Base-by-base conservation (phyloP, 2,329 filamentous ascomycete species). In the Aspergillus sp. region DNA sequence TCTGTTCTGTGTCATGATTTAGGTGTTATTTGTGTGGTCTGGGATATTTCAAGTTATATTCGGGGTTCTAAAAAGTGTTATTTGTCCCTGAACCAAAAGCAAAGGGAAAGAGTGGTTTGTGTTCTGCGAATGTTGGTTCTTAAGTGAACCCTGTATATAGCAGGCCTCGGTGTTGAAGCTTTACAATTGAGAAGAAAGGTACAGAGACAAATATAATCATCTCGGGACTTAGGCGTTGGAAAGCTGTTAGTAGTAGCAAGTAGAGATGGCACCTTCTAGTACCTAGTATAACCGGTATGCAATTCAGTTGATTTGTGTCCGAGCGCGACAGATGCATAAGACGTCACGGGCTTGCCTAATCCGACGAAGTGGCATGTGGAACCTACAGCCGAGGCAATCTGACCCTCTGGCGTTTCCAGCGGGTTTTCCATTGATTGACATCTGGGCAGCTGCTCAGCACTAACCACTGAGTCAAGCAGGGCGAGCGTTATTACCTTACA, bases 71-170 rank as follows among this genome's bases (percentile, higher is more conserved):
- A 70, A 35, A 72, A 70, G 68, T 69, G 58, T 63, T 66, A 55
- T 57, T 64, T 66, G 57, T 62, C 64, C 61, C 61, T 58, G 58
- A 57, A 59, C 57, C 56, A 62, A 62, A 67, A 63, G 54, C 53
- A 55, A 62, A 58, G 62, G 64, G 61, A 63, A 51, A 59, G 60
- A 64, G 52, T 55, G 66, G 64, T 51, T 66, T 65, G 68, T 73
- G 70, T 72, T 70, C 43, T 61, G 62, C 65, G 62, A 66, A 62
- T 44, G 44, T 62, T 53, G 58, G 55, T 66, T 55, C 60, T 62
- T 47, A 50, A 59, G 19, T 57, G 59, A 54, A 55, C 39, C 53
- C 60, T 72, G 70, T 73, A 73, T 66, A 73, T 72, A 72, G 65
- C 68, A 66, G 62, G 59, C 51, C 59, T 59, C 40, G 44, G 62